Conservation (phyloP, 768 basidiomycete species). For the Amylocystis lapponica region DNA sequence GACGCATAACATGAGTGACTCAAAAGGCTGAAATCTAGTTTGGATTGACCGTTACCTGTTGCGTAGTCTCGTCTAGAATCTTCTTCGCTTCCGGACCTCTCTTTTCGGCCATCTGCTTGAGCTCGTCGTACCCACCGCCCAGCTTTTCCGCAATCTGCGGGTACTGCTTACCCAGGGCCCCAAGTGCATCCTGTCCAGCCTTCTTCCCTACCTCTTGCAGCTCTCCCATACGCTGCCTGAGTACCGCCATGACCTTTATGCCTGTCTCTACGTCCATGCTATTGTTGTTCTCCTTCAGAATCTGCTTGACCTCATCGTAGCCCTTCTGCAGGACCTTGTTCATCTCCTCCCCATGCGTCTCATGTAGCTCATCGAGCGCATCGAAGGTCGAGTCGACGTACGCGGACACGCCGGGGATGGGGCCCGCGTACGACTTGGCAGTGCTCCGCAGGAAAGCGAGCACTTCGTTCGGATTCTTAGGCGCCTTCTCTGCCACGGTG, state of each 20-base stretch:
- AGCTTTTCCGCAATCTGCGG: conserved; percentile 25
- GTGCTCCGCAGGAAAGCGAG: conserved; percentile 33
- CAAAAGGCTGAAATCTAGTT: neutral
- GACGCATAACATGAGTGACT: neutral
- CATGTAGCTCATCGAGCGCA: conserved; percentile 30
- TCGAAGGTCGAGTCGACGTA: conserved; percentile 39
- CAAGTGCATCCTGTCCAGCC: conserved; percentile 23
- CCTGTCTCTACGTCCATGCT: conserved; percentile 22
- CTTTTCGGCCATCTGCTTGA: conserved; percentile 19
- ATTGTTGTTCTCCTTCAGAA: conserved; percentile 15
- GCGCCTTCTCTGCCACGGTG: conserved; percentile 20
- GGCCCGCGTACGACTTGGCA: conserved; percentile 34
- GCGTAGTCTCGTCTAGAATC: conserved; percentile 21
- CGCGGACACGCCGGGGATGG: conserved; percentile 32
- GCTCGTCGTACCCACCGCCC: conserved; percentile 23
- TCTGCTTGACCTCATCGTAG: conserved; percentile 28
- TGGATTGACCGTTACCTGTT: conserved; percentile 7
- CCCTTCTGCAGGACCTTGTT: conserved; percentile 30
- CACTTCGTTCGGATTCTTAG: conserved; percentile 25
- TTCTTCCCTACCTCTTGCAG: conserved; percentile 24
- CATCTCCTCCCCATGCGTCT: conserved; percentile 35
- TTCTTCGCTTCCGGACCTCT: conserved; percentile 27
- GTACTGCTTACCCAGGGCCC: conserved; percentile 20
- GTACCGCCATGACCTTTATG: conserved; percentile 20
- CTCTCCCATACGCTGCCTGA: conserved; percentile 19